Base-by-base conservation (phyloP, 192 early-diverging fungal genomes). In the Coemansia sp. region DNA sequence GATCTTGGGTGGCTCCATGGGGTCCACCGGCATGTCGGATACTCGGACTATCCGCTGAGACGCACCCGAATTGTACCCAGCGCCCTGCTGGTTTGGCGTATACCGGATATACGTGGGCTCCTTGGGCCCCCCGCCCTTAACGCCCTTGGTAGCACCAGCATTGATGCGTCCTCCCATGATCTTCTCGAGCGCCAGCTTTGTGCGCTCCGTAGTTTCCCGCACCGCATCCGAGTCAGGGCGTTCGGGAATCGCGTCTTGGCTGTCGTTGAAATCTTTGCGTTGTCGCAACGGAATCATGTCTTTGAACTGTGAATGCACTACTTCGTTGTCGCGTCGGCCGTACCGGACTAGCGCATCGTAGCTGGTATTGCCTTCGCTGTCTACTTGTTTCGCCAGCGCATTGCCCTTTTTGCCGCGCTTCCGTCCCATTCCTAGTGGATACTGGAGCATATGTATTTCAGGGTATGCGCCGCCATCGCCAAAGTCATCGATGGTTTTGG, bases 401-500 rank as follows among this genome's bases (percentile, higher is more conserved):
- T 67, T 63, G 26, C 77, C 59, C 30, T 62, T 44, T 28, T 48
- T 49, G 23, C 35, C 41, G 6, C 49, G 87, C 57, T 85, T 87
- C 7, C 88, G 82, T 9, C 97, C 97, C 91, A 99, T 90, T 54
- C 94, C 92, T 30, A 93, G 72, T 11, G 97, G 97, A 57, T 96
- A 97, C 69, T 99, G 97, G 3, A 86, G 84, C 42, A 90, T 72
- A 61, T 86, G 86, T 53, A 95, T 88, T 73, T 99, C 97, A 20
- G 97, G 97, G 61, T 88, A 99, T 1, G 97, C 93, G 30, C 97
- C 97, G 31, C 97, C 97, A 77, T 94, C 92, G 53, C 91, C 94
- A 85, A 90, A 99, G 65, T 99, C 94, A 44, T 86, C 83, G 19
- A 78, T 63, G 13, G 82, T 85, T 55, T 86, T 83, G 54, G 95